Conservation (phyloP, 441 rosid species). For the Lepidium campestre region DNA sequence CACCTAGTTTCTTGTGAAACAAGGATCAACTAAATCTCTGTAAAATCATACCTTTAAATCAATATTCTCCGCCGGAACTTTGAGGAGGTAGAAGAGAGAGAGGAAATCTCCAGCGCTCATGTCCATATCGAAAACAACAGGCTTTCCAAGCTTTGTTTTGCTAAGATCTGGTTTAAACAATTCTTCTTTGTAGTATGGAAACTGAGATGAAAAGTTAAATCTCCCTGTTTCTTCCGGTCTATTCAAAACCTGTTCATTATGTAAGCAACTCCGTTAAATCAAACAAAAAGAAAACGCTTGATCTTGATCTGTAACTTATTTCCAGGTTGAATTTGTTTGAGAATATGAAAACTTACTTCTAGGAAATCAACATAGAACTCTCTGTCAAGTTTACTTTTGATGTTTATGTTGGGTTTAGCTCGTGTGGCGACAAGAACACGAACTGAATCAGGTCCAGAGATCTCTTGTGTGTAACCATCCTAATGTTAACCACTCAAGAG, state of each 20-base stretch:
- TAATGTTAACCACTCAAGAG: slow-evolving; percentile 13
- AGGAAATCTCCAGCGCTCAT: slow-evolving; percentile 97
- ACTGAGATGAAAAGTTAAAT: slow-evolving; percentile 63
- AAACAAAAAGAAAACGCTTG: not conserved
- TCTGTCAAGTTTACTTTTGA: slow-evolving; percentile 41
- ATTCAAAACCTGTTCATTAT: slow-evolving; percentile 54
- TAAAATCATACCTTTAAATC: slow-evolving; percentile 52
- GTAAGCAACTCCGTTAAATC: not conserved
- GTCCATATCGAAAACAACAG: slow-evolving; percentile 86
- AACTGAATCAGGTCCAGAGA: slow-evolving; percentile 48
- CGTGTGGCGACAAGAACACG: slow-evolving; percentile 72
- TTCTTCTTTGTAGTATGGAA: slow-evolving; percentile 60
- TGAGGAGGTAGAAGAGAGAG: slow-evolving; percentile 75
- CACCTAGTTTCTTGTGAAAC: not conserved
- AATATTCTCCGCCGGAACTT: slow-evolving; percentile 63
- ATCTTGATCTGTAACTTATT: not conserved
- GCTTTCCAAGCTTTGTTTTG: slow-evolving; percentile 48
- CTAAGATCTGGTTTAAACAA: slow-evolving; percentile 45
- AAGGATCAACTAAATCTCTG: not conserved
- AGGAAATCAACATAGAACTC: slow-evolving; percentile 68
- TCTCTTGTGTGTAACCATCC: slow-evolving; percentile 86
- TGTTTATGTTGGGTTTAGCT: slow-evolving; percentile 55
- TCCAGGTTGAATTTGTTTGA: not conserved
- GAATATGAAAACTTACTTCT: slow-evolving; percentile 47
- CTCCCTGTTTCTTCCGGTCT: slow-evolving; percentile 51